Evolutionary conservation across 306 rosid genomes (phyloP).

Genomic region (Prunus salicina): DNA sequence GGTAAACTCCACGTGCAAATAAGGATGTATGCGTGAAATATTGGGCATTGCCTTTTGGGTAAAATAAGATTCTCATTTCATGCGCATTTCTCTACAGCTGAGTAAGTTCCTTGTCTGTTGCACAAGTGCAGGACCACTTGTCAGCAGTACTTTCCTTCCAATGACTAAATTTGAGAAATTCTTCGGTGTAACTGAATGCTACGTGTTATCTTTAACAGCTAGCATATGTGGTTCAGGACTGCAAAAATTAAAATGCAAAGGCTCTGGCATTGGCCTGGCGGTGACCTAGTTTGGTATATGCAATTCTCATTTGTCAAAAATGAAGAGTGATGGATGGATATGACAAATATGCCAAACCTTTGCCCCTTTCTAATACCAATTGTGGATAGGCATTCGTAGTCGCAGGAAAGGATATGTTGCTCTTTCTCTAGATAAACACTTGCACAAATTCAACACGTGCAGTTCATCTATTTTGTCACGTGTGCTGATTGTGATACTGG

Average conservation of each 20-base stretch:
- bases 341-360: slow-evolving; percentile 6
- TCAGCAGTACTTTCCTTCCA: neutral
- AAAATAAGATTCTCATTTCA: neutral
- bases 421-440: neutral
- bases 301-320: neutral
- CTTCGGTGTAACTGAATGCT: too few species aligned
- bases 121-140: neutral
- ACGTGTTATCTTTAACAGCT: neutral
- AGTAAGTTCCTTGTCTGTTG: neutral
- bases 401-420: neutral
- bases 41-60: neutral
- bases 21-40: neutral
- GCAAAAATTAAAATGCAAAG: neutral
- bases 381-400: slow-evolving; percentile 3
- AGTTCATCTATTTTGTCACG: neutral
- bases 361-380: neutral
- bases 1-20: slow-evolving; percentile 2
- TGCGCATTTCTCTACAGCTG: neutral
- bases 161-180: neutral
- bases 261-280: neutral
- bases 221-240: neutral
- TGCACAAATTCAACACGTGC: neutral
- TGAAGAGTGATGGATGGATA: neutral
- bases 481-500: neutral
- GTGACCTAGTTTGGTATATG: neutral